These are phyloP conservation scores for Kodamaea laetipori DNA, from an alignment of 805 yeast species.

Conservation along the genomic window DNA sequence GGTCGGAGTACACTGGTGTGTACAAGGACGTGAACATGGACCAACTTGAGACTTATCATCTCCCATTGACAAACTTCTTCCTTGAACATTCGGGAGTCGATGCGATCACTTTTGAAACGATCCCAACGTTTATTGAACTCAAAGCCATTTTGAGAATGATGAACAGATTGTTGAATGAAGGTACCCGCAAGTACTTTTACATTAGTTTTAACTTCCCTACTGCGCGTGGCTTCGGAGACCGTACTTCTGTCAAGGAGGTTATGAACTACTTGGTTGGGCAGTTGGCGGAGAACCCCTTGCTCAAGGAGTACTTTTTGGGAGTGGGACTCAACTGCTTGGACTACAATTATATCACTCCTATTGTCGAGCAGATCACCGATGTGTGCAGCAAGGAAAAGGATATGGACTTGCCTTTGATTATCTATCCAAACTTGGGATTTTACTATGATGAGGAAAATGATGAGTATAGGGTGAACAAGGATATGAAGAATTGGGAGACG, in stretches of 20 bases:
- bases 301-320: conserved; percentile 39
- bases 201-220: conserved; percentile 38
- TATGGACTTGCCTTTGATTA: conserved; percentile 43
- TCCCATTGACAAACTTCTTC: conserved; percentile 41
- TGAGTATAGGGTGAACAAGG: conserved; percentile 24
- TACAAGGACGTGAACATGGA: conserved; percentile 45
- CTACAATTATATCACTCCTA: conserved; percentile 39
- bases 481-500: conserved; percentile 36
- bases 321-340: conserved; percentile 74
- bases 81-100: conserved; percentile 48
- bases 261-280: conserved; percentile 20
- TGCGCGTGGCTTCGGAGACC: conserved; percentile 29
- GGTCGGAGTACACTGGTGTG: conserved; percentile 74
- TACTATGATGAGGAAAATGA: conserved; percentile 52
- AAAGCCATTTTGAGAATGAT: conserved; percentile 48
- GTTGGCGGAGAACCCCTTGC: conserved; percentile 14
- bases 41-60: conserved; percentile 53
- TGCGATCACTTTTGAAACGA: conserved; percentile 67
- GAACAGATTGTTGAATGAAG: conserved; percentile 23
- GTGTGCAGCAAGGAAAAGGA: conserved; percentile 14
- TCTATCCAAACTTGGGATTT: conserved; percentile 81
- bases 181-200: conserved; percentile 44
- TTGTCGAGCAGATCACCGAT: conserved; percentile 37
- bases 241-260: conserved; percentile 29
- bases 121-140: conserved; percentile 63